A percentile compares a stretch with the other conserved stretches of the same genome.
These are phyloP conservation scores for Xylariaceae sp. DNA, from an alignment of 2,329 filamentous ascomycete genomes.

Conservation along the genomic window DNA sequence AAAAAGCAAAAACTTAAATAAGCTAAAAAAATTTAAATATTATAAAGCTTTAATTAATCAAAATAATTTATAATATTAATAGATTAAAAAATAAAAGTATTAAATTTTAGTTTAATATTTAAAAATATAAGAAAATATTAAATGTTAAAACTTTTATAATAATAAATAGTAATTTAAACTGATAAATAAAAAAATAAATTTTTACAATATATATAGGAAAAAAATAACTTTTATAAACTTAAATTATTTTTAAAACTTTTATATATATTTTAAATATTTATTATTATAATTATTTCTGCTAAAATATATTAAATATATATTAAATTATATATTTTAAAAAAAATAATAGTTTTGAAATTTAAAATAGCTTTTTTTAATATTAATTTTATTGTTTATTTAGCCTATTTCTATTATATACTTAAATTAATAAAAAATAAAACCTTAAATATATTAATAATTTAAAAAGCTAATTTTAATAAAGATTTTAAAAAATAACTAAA, in stretches of 20 bases:
- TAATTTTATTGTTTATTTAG: background rate
- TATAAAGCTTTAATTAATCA: background rate
- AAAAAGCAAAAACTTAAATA: background rate
- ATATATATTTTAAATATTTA: background rate
- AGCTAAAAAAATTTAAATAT: background rate
- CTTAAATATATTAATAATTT: background rate
- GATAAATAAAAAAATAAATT: background rate
- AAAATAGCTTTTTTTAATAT: background rate
- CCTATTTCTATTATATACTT: background rate
- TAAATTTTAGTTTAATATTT: slow-evolving; percentile 1
- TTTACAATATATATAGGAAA: background rate
- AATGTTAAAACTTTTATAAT: background rate
- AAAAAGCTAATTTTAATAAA: slow-evolving; percentile 1
- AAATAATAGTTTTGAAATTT: too few species aligned
- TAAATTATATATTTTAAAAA: too few species aligned
- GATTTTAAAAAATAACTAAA: background rate
- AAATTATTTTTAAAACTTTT: background rate
- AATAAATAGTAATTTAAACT: background rate
- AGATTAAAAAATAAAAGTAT: background rate
- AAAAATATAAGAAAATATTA: background rate
- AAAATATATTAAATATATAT: too few species aligned
- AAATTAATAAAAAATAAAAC: slow-evolving; percentile 1
- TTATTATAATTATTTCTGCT: background rate
- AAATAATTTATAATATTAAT: background rate
- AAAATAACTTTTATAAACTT: background rate